Conservation (phyloP, 106 monocot species). For the Posidonia australis region DNA sequence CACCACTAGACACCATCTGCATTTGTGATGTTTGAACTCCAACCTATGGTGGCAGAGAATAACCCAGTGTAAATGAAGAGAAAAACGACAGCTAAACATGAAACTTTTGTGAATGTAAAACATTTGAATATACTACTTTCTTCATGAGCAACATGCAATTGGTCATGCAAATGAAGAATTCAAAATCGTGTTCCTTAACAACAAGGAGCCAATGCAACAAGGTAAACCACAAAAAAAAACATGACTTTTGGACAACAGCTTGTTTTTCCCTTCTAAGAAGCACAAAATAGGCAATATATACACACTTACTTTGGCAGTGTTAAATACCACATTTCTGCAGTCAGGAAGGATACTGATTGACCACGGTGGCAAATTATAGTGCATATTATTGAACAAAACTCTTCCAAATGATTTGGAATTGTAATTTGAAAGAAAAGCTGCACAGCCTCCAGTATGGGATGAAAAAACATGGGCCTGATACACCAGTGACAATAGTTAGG, state of each 20-base stretch:
- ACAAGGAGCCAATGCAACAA: too few species aligned
- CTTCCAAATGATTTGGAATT: conserved; percentile 49
- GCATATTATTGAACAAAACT: conserved; percentile 82
- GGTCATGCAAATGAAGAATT: too few species aligned
- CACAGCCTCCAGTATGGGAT: conserved; percentile 58
- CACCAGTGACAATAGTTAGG: not conserved
- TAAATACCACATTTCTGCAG: conserved; percentile 81
- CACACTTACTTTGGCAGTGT: conserved; percentile 69
- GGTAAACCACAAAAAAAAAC: too few species aligned
- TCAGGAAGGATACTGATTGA: conserved; percentile 97
- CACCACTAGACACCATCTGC: conserved; percentile 58
- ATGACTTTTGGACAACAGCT: not conserved
- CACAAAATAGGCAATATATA: not conserved
- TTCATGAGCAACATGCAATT: too few species aligned
- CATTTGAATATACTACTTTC: too few species aligned
- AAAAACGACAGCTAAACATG: not conserved
- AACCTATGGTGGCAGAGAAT: conserved; percentile 27
- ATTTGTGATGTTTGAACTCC: conserved; percentile 87
- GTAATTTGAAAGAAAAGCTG: conserved; percentile 87
- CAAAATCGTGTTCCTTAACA: too few species aligned
- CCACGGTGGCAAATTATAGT: conserved; percentile 90
- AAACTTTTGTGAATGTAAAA: too few species aligned
- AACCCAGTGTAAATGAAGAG: not conserved
- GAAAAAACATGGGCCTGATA: conserved; percentile 80
- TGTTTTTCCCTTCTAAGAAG: too few species aligned